A percentile compares a stretch with the other conserved stretches of the same genome.
Evolutionary conservation across 1,284 basidiomycete genomes (phyloP).

Genomic region (Salmacisia buchloeana): DNA sequence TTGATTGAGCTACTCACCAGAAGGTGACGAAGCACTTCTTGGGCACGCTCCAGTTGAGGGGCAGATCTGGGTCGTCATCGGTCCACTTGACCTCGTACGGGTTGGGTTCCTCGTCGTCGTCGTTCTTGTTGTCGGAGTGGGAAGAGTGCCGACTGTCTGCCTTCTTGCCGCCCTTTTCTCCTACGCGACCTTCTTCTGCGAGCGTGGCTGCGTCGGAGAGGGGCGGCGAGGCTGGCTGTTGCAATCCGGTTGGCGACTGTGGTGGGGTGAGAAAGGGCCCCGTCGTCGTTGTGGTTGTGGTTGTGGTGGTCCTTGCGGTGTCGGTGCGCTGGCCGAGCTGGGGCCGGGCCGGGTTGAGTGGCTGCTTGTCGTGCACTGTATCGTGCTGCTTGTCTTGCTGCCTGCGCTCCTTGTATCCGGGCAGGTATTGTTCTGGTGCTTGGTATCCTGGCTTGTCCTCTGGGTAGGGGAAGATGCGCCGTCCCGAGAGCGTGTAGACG

Average conservation of each 20-base stretch:
- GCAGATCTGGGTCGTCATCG: conserved; percentile 46
- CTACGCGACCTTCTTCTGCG: not conserved
- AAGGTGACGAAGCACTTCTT: conserved; percentile 43
- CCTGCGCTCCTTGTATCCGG: not conserved
- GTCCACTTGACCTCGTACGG: conserved; percentile 53
- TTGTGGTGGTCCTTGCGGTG: not conserved
- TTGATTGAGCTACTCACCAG: not conserved
- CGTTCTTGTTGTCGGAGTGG: conserved; percentile 12
- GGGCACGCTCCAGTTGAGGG: conserved; percentile 43
- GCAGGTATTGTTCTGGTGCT: conserved; percentile 18
- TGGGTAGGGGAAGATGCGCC: conserved; percentile 15
- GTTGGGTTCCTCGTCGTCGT: conserved; percentile 29
- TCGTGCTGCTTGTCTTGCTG: conserved; percentile 3
- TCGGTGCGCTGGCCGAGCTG: not conserved
- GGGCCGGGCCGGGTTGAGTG: not conserved
- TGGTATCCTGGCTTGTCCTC: conserved; percentile 23
- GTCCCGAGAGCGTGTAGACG: conserved; percentile 4
- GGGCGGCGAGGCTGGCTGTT: not conserved
- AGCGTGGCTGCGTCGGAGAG: conserved; percentile 4
- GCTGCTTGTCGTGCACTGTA: not conserved
- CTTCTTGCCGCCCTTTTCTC: not conserved
- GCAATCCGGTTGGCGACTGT: not conserved
- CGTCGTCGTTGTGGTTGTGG: not conserved
- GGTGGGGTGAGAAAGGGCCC: not conserved
- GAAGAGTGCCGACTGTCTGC: conserved; percentile 9